These are phyloP conservation scores for Pseudoscleropodium purum DNA, from an alignment of 225 moss, liverwort and hornwort species.

Conservation along the genomic window DNA sequence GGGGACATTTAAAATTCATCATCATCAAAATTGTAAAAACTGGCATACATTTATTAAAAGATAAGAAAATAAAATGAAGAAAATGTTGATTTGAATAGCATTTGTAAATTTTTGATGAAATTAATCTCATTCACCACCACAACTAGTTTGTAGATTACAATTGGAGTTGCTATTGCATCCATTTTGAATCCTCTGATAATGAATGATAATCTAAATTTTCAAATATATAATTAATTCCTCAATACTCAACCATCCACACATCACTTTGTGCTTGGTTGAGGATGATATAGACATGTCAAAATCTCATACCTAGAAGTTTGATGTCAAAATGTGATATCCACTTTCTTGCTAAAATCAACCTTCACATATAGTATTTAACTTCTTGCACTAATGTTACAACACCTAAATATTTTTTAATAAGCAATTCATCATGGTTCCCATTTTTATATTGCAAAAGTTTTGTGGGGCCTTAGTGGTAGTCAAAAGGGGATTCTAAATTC, in stretches of 20 bases:
- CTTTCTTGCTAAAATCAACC: rapidly evolving
- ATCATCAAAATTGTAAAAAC: neutral
- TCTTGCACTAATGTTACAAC: neutral
- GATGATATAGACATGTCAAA: neutral
- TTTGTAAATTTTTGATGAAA: neutral
- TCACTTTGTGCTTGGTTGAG: neutral
- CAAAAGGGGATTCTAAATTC: neutral
- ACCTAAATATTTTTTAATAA: neutral
- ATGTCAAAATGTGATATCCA: rapidly evolving
- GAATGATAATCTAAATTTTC: neutral
- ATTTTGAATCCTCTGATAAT: neutral
- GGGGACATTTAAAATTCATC: neutral
- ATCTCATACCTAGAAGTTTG: rapidly evolving
- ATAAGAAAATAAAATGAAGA: neutral
- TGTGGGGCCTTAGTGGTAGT: rapidly evolving
- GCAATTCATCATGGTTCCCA: rapidly evolving
- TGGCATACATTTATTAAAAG: neutral
- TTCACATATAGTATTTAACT: neutral
- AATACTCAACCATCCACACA: rapidly evolving
- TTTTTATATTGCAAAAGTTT: neutral
- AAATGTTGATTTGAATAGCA: neutral
- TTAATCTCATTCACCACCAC: neutral
- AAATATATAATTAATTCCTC: too few relatives aligned
- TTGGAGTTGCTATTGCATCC: neutral
- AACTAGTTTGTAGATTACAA: neutral